A percentile compares a stretch with the other conserved stretches of the same genome.
Evolutionary conservation across 441 rosid species (phyloP).

Genomic region (Theobroma grandiflorum): DNA sequence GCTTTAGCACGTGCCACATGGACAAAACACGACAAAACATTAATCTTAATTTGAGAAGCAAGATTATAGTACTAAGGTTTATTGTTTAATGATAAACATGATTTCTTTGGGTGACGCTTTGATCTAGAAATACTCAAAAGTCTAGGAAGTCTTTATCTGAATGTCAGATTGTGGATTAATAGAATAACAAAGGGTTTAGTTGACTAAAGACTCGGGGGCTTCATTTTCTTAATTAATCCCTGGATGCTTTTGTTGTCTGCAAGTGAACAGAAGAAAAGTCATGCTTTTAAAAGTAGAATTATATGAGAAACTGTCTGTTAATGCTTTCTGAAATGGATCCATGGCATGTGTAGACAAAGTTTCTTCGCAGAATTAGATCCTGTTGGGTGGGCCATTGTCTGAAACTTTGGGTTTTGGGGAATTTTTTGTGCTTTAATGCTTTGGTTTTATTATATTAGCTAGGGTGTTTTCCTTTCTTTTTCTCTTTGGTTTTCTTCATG

Average conservation of each 20-base stretch:
- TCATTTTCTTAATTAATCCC: background rate
- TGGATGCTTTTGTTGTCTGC: constrained; percentile 39
- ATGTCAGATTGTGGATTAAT: constrained; percentile 41
- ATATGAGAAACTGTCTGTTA: constrained; percentile 17
- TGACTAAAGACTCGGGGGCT: constrained; percentile 18
- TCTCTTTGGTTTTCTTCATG: constrained; percentile 23
- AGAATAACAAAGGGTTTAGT: constrained; percentile 31
- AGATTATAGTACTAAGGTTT: background rate
- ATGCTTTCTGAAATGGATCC: constrained; percentile 20
- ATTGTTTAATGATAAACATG: constrained; percentile 15
- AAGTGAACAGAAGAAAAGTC: constrained; percentile 46
- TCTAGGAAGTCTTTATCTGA: constrained; percentile 36
- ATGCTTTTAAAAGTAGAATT: constrained; percentile 30
- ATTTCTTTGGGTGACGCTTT: constrained; percentile 8
- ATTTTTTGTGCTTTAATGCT: background rate
- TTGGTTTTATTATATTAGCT: background rate
- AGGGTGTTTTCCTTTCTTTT: background rate
- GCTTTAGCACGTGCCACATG: constrained; percentile 37
- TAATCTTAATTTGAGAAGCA: constrained; percentile 32
- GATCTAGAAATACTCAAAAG: constrained; percentile 32
- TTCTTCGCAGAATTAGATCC: constrained; percentile 1
- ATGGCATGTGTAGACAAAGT: background rate
- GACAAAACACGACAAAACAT: constrained; percentile 30
- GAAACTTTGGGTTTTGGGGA: constrained; percentile 15
- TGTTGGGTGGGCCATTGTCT: background rate